A percentile compares a stretch with the other conserved stretches of the same genome.
Conservation (phyloP, 2,329 filamentous ascomycete genomes). For the Nemania diffusa region DNA sequence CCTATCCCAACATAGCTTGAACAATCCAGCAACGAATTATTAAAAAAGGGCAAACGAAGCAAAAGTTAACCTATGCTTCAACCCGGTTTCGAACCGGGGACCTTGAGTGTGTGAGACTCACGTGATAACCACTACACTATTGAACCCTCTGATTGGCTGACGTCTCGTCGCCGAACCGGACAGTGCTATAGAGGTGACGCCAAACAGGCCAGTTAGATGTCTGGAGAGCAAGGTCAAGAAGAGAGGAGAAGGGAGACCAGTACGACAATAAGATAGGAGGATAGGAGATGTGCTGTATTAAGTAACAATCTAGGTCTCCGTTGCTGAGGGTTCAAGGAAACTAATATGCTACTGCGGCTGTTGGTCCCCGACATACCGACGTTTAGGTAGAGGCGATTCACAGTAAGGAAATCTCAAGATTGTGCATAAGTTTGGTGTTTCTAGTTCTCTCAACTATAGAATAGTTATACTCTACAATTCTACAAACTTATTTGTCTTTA, state of each 20-base stretch:
- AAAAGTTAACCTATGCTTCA: constrained; percentile 1
- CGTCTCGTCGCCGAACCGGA: background rate
- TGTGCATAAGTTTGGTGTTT: too few species aligned
- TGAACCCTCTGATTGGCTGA: constrained; percentile 4
- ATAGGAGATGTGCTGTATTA: background rate
- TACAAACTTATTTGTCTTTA: too few species aligned
- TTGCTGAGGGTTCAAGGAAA: background rate
- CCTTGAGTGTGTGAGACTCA: constrained; percentile 18
- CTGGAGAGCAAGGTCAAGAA: background rate
- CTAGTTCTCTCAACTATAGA: too few species aligned
- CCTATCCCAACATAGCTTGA: too few species aligned
- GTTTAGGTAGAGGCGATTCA: too few species aligned
- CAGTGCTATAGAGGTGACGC: background rate
- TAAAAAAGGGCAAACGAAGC: background rate
- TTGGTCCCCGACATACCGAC: too few species aligned
- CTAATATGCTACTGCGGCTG: background rate
- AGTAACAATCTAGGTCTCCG: background rate
- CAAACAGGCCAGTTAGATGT: background rate
- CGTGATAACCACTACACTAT: constrained; percentile 8
- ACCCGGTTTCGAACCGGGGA: constrained; percentile 15
- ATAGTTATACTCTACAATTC: too few species aligned
- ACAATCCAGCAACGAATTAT: too few species aligned
- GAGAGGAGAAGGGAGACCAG: background rate
- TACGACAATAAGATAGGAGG: background rate
- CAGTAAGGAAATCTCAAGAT: too few species aligned